These are phyloP conservation scores for Phaseolus lunatus DNA, from an alignment of 306 rosid species.

Conservation along the genomic window DNA sequence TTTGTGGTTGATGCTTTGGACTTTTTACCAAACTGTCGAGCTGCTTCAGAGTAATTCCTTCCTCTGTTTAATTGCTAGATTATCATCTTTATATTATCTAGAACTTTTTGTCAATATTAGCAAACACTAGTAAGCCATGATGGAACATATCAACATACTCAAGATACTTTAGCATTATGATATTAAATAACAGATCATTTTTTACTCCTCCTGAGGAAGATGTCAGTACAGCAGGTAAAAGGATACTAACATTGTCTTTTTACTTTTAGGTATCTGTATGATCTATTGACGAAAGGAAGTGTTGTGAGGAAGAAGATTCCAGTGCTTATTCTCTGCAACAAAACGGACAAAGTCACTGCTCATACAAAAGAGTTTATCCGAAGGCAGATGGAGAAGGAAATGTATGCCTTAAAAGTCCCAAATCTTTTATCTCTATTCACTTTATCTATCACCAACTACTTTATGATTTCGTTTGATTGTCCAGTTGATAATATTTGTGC, in stretches of 20 bases:
- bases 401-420: constrained; percentile 62
- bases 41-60: constrained; percentile 85
- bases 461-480: constrained; percentile 18
- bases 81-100: not conserved
- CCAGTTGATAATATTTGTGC: not conserved
- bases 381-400: constrained; percentile 90
- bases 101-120: constrained; percentile 10
- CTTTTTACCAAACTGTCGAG: constrained; percentile 80
- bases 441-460: constrained; percentile 21
- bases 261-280: constrained; percentile 76
- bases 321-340: constrained; percentile 87
- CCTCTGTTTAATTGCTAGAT: constrained; percentile 7
- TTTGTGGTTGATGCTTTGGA: constrained; percentile 93
- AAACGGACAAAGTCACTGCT: constrained; percentile 92
- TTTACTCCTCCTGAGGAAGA: not conserved
- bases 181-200: not conserved
- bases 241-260: constrained; percentile 38
- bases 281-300: constrained; percentile 84
- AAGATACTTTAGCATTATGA: constrained; percentile 17
- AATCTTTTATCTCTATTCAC: constrained; percentile 6
- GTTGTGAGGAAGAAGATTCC: constrained; percentile 92
- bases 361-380: constrained; percentile 92
- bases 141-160: not conserved
- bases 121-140: constrained; percentile 14
- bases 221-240: not conserved